phyloP scores from a whole-genome alignment of 2,329 filamentous ascomycete genomes.

The Mycosphaerella sp. region DNA sequence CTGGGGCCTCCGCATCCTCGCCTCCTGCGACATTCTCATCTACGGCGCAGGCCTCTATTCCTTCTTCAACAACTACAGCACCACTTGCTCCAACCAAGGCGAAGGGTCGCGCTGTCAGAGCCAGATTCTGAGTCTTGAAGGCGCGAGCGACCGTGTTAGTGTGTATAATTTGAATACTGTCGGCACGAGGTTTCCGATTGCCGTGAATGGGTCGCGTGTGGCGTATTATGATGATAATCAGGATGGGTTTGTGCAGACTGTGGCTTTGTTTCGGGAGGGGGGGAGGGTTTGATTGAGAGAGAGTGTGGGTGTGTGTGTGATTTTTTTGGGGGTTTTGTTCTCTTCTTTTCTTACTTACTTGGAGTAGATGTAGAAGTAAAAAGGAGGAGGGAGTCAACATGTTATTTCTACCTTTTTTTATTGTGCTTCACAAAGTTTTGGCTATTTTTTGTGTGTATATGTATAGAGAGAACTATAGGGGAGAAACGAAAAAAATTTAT shows the following conservation, averaged over 20 bases:
- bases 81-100: slow-evolving; percentile 37
- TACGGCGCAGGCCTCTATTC: slow-evolving; percentile 63
- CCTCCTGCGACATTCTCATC: slow-evolving; percentile 50
- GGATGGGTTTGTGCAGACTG: slow-evolving; percentile 41
- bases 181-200: slow-evolving; percentile 42
- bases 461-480: no score
- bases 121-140: slow-evolving; percentile 46
- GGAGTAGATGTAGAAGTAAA: no score
- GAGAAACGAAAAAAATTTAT: no score
- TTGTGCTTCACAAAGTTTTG: no score
- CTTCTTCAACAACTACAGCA: slow-evolving; percentile 60
- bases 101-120: slow-evolving; percentile 43
- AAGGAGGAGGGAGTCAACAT: no score
- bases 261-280: slow-evolving; percentile 36
- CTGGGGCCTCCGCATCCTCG: slow-evolving; percentile 59
- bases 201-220: slow-evolving; percentile 39
- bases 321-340: no score
- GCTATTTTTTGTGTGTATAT: no score
- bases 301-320: no score
- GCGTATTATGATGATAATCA: slow-evolving; percentile 45
- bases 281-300: slow-evolving; percentile 1
- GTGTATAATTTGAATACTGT: slow-evolving; percentile 40
- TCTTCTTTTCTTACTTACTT: no score
- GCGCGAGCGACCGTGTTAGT: slow-evolving; percentile 30
- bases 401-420: no score